Conservation (phyloP, 2,329 filamentous ascomycete species). For the Pestalotiopsis sp. region DNA sequence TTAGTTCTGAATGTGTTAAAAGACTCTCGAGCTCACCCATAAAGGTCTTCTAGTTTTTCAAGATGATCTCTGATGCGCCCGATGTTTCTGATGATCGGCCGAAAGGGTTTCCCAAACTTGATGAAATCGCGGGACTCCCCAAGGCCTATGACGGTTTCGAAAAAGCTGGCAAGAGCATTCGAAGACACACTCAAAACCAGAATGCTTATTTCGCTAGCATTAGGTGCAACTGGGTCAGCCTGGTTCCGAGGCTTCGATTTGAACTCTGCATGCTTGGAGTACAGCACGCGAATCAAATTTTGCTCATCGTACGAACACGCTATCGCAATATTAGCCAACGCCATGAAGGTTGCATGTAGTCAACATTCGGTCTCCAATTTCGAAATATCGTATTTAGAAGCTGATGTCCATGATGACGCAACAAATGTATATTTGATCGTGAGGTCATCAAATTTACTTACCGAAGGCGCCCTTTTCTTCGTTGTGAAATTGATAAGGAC, state of each 20-base stretch:
- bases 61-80: not conserved
- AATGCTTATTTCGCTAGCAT: not conserved
- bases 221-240: not conserved
- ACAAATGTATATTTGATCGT: too few relatives aligned
- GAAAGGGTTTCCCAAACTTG: not conserved
- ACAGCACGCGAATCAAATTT: not conserved
- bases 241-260: not conserved
- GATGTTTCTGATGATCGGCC: not conserved
- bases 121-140: not conserved
- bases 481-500: fast-evolving
- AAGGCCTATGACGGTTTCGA: not conserved
- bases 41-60: not conserved
- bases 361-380: too few relatives aligned
- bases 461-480: not conserved
- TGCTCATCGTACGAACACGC: not conserved
- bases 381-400: too few relatives aligned
- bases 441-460: not conserved
- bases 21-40: not conserved
- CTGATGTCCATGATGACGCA: too few relatives aligned
- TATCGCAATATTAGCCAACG: too few relatives aligned
- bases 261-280: not conserved
- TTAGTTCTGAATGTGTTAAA: not conserved
- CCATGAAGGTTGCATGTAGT: too few relatives aligned
- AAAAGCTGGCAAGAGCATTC: not conserved
- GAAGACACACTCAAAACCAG: not conserved